Evolutionary conservation across 2,329 filamentous ascomycete genomes (phyloP), one percentile per base, ranked within the genome.

Genomic region (Nemania serpens): DNA sequence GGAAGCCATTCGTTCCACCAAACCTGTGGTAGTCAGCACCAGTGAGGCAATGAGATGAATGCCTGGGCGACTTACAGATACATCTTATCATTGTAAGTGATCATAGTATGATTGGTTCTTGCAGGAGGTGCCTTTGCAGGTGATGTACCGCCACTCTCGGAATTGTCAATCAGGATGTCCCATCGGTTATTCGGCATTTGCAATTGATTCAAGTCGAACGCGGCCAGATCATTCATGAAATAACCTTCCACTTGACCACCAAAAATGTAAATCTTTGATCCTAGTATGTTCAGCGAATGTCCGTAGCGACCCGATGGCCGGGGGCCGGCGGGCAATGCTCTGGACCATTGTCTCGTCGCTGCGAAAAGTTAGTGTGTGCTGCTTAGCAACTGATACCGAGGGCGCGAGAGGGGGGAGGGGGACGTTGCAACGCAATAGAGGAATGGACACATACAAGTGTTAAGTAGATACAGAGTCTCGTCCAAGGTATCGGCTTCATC

Each of bases 291-390:
- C 63, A 99, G 78, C 0, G 95, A 96, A 75, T 99, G 95, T 5
- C 96, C 95, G 70, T 99, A 99, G 68, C 95, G 89, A 50, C 95
- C 95, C 5, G 92, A 87, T 1, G 95, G 95, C 60, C 93, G 85
- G 39, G 90, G 86, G 1, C 93, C 93, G 12, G 92, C 89, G 6
- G 96, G 95, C 47, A 97, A 84, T 43, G 95, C 93, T 75, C 93
- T 86, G 58, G 96, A 98, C 95, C 95, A 99, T 81, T 99, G 95
- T 70, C 95, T 91, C 58, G 95, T 98, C 65, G 95, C 95, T 98
- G 63, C 15, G n/a, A 37, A 25, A 41, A 43, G 15, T 57, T 57
- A 65, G 60, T 48, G 15, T 39, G 7, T n/a, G 22, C 13, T 42
- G 15, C 34, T 25, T 37, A 11, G 45, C 13, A 51, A 61, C 17